Evolutionary conservation across 768 basidiomycete species (phyloP).

Genomic region (Boletus rufocinnamomeus): DNA sequence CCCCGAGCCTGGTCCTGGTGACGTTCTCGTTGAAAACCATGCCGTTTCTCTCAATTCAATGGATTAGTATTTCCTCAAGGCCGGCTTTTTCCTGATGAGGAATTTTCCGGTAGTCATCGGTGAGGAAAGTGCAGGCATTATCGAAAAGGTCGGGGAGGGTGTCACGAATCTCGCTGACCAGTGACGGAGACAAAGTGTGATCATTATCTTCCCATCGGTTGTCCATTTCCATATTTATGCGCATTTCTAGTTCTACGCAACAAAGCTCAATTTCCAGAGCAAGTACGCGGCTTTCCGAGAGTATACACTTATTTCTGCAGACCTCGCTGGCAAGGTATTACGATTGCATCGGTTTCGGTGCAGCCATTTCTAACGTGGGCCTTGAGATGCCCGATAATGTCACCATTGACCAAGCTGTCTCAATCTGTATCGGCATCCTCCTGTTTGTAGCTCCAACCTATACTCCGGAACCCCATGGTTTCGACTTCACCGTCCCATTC

Average conservation of each 20-base stretch:
- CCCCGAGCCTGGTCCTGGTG: constrained; percentile 32
- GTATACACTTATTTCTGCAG: not conserved
- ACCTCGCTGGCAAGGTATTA: constrained; percentile 1
- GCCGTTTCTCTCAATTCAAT: constrained; percentile 46
- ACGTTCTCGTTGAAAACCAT: constrained; percentile 42
- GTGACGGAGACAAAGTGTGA: not conserved
- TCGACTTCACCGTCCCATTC: constrained; percentile 27
- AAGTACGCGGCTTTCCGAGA: constrained; percentile 4
- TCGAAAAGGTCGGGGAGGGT: constrained; percentile 37
- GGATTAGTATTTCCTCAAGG: constrained; percentile 29
- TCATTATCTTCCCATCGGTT: not conserved
- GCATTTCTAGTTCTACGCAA: constrained; percentile 1
- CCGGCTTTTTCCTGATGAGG: constrained; percentile 21
- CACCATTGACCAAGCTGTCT: constrained; percentile 38
- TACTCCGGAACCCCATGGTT: constrained; percentile 21
- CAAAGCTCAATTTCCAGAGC: not conserved
- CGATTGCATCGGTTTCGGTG: not conserved
- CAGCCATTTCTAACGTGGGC: not conserved
- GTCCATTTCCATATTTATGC: not conserved
- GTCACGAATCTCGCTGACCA: not conserved
- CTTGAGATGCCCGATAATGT: constrained; percentile 14
- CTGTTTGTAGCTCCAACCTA: constrained; percentile 36
- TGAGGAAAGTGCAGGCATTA: constrained; percentile 38
- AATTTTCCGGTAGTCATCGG: constrained; percentile 39
- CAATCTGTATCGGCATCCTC: constrained; percentile 35